Conservation (phyloP, 1,284 basidiomycete species). For the Cutaneotrichosporon arboriforme region DNA sequence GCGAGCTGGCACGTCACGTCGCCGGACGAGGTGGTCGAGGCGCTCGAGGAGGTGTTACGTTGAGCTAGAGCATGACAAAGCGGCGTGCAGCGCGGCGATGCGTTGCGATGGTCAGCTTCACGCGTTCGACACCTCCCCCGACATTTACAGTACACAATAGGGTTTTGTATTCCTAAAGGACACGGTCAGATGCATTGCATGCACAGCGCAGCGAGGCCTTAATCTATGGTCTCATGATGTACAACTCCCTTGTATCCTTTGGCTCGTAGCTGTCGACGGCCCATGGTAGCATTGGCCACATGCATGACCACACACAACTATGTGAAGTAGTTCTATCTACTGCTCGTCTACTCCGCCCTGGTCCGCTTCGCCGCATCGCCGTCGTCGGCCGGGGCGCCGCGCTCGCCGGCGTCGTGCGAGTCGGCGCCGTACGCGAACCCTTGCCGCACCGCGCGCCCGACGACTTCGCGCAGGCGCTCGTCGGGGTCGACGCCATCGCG, state of each 20-base stretch:
- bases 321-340: too few relatives aligned
- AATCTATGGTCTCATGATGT: too few relatives aligned
- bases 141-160: too few relatives aligned
- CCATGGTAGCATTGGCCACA: too few relatives aligned
- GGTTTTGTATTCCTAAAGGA: too few relatives aligned
- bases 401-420: not conserved
- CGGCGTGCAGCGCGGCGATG: not conserved
- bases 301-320: too few relatives aligned
- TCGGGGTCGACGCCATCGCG: constrained; percentile 41
- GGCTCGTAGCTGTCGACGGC: too few relatives aligned
- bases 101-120: not conserved
- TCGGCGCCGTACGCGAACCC: constrained; percentile 31
- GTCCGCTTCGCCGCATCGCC: not conserved
- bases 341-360: constrained; percentile 9
- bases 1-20: constrained; percentile 80
- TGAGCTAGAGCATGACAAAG: not conserved
- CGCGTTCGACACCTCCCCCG: too few relatives aligned
- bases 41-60: constrained; percentile 33
- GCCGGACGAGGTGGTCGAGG: constrained; percentile 48
- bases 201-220: not conserved
- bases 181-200: not conserved
- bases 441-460: constrained; percentile 36
- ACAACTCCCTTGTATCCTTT: not conserved
- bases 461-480: constrained; percentile 38
- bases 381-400: not conserved